A percentile compares a stretch with the other conserved stretches of the same genome.
Evolutionary conservation across 768 basidiomycete species (phyloP).

Genomic region (Dictyophora rubrovolvata): DNA sequence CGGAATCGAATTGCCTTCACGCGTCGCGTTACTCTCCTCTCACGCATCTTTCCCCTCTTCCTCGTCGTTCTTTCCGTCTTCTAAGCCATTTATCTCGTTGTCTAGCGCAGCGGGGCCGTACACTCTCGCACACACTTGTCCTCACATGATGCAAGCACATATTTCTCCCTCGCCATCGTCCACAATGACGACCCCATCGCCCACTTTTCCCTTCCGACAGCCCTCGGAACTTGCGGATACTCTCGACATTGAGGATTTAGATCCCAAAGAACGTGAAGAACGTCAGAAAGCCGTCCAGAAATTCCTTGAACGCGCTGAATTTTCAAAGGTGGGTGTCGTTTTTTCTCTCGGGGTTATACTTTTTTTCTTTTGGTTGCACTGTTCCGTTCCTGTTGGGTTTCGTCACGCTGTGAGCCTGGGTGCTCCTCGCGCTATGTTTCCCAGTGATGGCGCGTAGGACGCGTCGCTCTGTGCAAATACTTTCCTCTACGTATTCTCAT

Average conservation of each 20-base stretch:
- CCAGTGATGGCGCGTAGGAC: constrained; percentile 14
- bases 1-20: constrained; percentile 1
- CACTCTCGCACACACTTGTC: constrained; percentile 11
- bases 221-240: constrained; percentile 24
- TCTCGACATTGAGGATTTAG: constrained; percentile 33
- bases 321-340: constrained; percentile 59
- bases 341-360: no score
- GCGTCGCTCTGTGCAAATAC: constrained; percentile 6
- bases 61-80: constrained; percentile 29
- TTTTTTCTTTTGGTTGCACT: not conserved
- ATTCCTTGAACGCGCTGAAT: constrained; percentile 68
- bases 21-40: constrained; percentile 2
- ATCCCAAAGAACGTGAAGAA: constrained; percentile 41
- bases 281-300: constrained; percentile 62
- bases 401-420: not conserved
- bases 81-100: constrained; percentile 24
- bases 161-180: constrained; percentile 44
- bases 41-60: constrained; percentile 12
- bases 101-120: constrained; percentile 22
- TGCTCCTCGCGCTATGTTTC: constrained; percentile 12
- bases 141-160: constrained; percentile 14
- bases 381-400: not conserved
- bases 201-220: constrained; percentile 54
- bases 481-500: not conserved
- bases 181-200: constrained; percentile 66